Evolutionary conservation across 2,329 filamentous ascomycete species (phyloP).

Genomic region (Hansfordia pulvinata): DNA sequence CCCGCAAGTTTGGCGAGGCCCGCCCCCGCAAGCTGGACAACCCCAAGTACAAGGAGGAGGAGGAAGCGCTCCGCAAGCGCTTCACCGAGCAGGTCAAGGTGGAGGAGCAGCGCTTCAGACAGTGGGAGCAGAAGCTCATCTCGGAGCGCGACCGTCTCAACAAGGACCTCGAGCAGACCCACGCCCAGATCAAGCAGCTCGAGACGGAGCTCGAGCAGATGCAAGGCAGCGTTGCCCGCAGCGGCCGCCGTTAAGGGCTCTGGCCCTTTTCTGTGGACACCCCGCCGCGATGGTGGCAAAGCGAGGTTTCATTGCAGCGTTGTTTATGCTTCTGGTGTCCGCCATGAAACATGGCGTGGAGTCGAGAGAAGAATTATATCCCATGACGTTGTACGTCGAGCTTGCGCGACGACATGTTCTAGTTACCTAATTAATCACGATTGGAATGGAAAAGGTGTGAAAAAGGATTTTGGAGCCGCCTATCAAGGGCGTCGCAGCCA

Average conservation of each 20-base stretch:
- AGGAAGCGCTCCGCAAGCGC: slow-evolving; percentile 93
- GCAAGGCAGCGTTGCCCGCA: slow-evolving; percentile 82
- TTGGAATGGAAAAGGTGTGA: too few relatives aligned
- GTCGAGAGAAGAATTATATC: too few relatives aligned
- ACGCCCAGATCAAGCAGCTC: slow-evolving; percentile 83
- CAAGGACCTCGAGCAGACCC: slow-evolving; percentile 97
- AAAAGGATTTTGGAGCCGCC: too few relatives aligned
- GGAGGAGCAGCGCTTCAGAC: slow-evolving; percentile 96
- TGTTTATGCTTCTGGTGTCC: too few relatives aligned
- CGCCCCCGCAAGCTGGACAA: slow-evolving; percentile 97
- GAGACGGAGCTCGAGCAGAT: slow-evolving; percentile 88
- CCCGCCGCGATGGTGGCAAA: too few relatives aligned
- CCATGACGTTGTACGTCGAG: too few relatives aligned
- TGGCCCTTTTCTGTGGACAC: too few relatives aligned
- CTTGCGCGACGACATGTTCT: too few relatives aligned
- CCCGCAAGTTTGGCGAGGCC: slow-evolving; percentile 96
- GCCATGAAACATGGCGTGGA: too few relatives aligned
- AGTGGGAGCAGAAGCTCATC: slow-evolving; percentile 99
- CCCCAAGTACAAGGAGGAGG: slow-evolving; percentile 99
- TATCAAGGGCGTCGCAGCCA: too few relatives aligned
- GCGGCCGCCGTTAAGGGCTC: slow-evolving; percentile 87
- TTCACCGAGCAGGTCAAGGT: slow-evolving; percentile 99
- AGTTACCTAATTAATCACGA: too few relatives aligned
- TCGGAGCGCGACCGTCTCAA: slow-evolving; percentile 96
- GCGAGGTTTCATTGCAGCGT: too few relatives aligned